phyloP scores from a whole-genome alignment of 441 rosid species.

The Euphorbia corollata region DNA sequence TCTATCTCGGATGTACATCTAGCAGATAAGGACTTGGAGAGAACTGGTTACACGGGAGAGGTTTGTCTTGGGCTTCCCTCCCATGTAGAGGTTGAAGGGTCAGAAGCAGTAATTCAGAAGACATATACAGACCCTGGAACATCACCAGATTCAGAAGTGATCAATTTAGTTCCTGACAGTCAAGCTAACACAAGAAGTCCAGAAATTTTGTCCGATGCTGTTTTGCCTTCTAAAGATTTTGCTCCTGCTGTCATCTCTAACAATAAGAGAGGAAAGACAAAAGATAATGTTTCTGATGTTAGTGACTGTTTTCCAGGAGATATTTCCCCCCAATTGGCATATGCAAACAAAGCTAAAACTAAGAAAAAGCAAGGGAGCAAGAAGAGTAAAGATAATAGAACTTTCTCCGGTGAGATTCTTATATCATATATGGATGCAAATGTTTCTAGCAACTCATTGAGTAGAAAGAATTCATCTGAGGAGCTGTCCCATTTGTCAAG shows the following conservation, averaged over 20 bases:
- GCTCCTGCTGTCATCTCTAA: conserved; percentile 24
- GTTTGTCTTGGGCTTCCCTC: conserved; percentile 31
- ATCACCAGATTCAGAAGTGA: conserved; percentile 99
- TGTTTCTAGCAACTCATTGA: conserved; percentile 30
- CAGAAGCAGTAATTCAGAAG: conserved; percentile 36
- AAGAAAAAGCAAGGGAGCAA: conserved; percentile 35
- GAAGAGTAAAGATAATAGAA: conserved; percentile 23
- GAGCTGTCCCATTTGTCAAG: conserved; percentile 23
- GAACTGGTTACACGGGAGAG: conserved; percentile 35
- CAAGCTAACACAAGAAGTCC: conserved; percentile 35
- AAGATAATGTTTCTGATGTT: conserved; percentile 30
- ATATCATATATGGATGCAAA: conserved; percentile 24
- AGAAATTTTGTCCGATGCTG: conserved; percentile 34
- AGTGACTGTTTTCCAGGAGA: conserved; percentile 27
- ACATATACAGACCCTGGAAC: conserved; percentile 62
- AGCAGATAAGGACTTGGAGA: conserved; percentile 30
- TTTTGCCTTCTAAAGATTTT: conserved; percentile 33
- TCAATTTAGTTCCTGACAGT: conserved; percentile 57
- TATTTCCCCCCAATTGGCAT: conserved; percentile 27
- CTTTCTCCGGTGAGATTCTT: conserved; percentile 26
- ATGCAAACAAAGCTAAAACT: conserved; percentile 29
- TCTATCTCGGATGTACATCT: conserved; percentile 25
- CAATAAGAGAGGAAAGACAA: conserved; percentile 44
- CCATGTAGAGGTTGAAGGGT: conserved; percentile 32
- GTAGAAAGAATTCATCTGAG: conserved; percentile 24